These are phyloP conservation scores for Chrysoporthe cubensis DNA, from an alignment of 2,329 filamentous ascomycete genomes.

Conservation along the genomic window DNA sequence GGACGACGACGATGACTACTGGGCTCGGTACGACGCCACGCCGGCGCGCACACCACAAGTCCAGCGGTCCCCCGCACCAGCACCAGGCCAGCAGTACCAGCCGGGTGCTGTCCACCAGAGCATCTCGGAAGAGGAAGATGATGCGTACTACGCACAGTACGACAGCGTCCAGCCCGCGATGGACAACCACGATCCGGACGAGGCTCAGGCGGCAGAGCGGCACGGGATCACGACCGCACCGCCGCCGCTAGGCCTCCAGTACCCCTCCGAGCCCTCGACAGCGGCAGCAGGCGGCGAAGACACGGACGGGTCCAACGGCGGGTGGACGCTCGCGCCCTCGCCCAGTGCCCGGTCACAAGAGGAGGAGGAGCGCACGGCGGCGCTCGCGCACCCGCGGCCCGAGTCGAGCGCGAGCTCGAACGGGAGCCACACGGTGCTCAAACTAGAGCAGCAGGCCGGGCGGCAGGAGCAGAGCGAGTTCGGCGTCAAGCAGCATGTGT, in stretches of 20 bases:
- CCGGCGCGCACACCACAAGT: slow-evolving; percentile 66
- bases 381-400: slow-evolving; percentile 60
- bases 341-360: slow-evolving; percentile 41
- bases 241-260: slow-evolving; percentile 42
- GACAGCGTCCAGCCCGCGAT: slow-evolving; percentile 78
- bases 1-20: slow-evolving; percentile 76
- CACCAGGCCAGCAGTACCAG: slow-evolving; percentile 35
- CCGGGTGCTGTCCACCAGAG: slow-evolving; percentile 36
- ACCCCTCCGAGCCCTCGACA: slow-evolving; percentile 32
- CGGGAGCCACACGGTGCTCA: slow-evolving; percentile 63
- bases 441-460: slow-evolving; percentile 59
- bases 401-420: slow-evolving; percentile 61
- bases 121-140: slow-evolving; percentile 60
- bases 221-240: slow-evolving; percentile 39
- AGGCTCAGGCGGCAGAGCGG: slow-evolving; percentile 47
- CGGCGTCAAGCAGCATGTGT: slow-evolving; percentile 78
- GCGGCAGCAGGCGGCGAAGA: slow-evolving; percentile 33
- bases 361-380: slow-evolving; percentile 43
- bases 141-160: slow-evolving; percentile 78
- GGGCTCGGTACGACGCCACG: slow-evolving; percentile 76
- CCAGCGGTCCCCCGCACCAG: slow-evolving; percentile 66
- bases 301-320: slow-evolving; percentile 43
- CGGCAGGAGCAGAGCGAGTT: slow-evolving; percentile 68
- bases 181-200: slow-evolving; percentile 81
- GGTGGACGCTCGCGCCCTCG: slow-evolving; percentile 49